Evolutionary conservation across 306 rosid genomes (phyloP).

Genomic region (Lupinus albus): DNA sequence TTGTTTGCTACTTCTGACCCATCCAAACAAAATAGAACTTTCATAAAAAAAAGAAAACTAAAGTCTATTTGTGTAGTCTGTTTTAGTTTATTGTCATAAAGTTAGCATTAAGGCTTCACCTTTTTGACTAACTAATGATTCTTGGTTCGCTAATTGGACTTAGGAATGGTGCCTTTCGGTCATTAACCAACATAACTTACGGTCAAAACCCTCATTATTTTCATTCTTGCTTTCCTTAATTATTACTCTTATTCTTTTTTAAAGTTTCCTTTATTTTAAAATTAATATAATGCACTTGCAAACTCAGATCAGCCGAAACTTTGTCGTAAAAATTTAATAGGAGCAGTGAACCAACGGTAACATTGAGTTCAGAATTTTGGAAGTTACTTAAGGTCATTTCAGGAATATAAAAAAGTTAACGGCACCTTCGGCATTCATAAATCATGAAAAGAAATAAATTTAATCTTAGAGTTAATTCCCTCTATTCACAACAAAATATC

Average conservation of each 20-base stretch:
- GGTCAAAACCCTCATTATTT: too few relatives aligned
- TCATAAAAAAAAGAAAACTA: slow-evolving; percentile 19
- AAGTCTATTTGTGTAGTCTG: not conserved
- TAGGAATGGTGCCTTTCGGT: too few relatives aligned
- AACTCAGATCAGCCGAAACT: slow-evolving; percentile 22
- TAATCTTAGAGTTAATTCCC: too few relatives aligned
- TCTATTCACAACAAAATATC: too few relatives aligned
- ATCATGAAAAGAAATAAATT: not conserved
- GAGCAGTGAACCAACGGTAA: slow-evolving; percentile 62
- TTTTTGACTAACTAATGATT: too few relatives aligned
- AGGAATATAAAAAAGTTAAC: slow-evolving; percentile 54
- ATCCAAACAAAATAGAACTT: not conserved
- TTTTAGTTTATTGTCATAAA: too few relatives aligned
- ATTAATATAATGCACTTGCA: slow-evolving; percentile 19
- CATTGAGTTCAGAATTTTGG: slow-evolving; percentile 55
- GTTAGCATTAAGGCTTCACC: too few relatives aligned
- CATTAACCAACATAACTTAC: too few relatives aligned
- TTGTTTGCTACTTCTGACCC: not conserved
- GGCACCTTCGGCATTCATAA: slow-evolving; percentile 40
- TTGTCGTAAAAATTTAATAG: not conserved
- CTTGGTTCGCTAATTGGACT: too few relatives aligned
- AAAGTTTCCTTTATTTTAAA: too few relatives aligned
- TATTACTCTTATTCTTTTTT: too few relatives aligned
- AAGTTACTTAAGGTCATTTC: slow-evolving; percentile 56
- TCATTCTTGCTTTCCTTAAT: too few relatives aligned